Evolutionary conservation across 1,284 basidiomycete genomes (phyloP), one percentile per base, ranked within the genome.

Genomic region (Papiliotrema flavescens): DNA sequence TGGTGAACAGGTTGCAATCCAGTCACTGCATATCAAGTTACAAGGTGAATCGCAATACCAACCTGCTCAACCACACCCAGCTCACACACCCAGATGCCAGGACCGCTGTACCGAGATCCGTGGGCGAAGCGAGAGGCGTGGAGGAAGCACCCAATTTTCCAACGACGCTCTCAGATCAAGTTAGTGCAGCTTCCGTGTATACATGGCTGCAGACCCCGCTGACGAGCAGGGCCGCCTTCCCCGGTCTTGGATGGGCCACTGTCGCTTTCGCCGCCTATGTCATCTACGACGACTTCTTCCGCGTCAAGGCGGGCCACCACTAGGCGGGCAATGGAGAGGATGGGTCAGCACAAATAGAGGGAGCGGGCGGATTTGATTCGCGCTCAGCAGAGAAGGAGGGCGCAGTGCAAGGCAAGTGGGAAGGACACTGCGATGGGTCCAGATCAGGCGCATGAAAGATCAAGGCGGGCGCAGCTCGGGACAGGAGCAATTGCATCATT

Each of bases 101-200:
- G 72, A 49, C 87, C 86, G 42, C 78, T 91, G 53, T 94, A 86
- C 74, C 85, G 90, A 75, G 92, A 97, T 75, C 90, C 92, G 51
- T 96, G 92, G 93, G 90, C 89, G 22, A 91, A 89, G 79, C 81
- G 86, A 59, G 92, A 97, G 72, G 90, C 91, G 50, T 97, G 92
- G 92, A 83, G 92, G 68, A 92, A 87, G 77, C 85, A 85, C 70
- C 85, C 89, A 42, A 84, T 94, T 64, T 96, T 96, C 80, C 82
- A 84, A 56, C 89, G 86, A 66, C 83, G 86, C 53, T 82, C 84
- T 64, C 89, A 91, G 88, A 86, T 95, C 69, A 57, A 68, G 75
- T 77, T 49, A 54, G 70, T 64, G 19, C 9, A 15, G 15, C 15
- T 28, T 24, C 39, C 22, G 0, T 45, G 24, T 36, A 28, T 26